Evolutionary conservation across 176 grass and related monocot species (phyloP).

Genomic region (Bothriochloa decipiens): DNA sequence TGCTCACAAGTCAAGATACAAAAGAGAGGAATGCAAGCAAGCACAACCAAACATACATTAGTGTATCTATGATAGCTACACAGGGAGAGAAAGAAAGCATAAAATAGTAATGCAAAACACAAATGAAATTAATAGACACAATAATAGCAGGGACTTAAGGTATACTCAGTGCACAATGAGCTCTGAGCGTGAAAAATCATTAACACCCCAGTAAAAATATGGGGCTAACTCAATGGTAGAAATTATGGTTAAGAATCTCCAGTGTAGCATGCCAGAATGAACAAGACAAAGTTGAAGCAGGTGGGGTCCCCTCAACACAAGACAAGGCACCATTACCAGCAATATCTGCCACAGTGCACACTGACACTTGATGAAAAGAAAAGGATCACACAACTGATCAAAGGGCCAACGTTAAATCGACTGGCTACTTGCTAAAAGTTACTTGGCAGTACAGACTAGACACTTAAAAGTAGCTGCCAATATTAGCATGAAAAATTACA

Average conservation of each 20-base stretch:
- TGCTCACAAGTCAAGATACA: constrained; percentile 52
- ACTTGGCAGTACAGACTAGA: constrained; percentile 10
- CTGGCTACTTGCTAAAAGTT: constrained; percentile 30
- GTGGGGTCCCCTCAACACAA: constrained; percentile 46
- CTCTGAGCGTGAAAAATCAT: neutral
- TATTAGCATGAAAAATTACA: constrained; percentile 21
- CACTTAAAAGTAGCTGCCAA: constrained; percentile 39
- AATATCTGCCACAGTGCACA: constrained; percentile 40
- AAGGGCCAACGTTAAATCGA: constrained; percentile 30
- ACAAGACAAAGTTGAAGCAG: constrained; percentile 43
- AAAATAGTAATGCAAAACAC: constrained; percentile 30
- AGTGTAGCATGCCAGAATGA: constrained; percentile 49
- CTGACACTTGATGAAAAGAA: constrained; percentile 41
- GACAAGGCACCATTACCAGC: constrained; percentile 43
- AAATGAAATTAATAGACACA: constrained; percentile 18
- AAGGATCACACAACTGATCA: constrained; percentile 42
- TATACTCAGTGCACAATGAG: neutral
- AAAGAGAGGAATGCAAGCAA: constrained; percentile 32
- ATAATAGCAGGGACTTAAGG: neutral
- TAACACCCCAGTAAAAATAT: constrained; percentile 21
- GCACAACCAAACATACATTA: constrained; percentile 13
- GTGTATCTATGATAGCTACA: constrained; percentile 27
- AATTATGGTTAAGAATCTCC: constrained; percentile 40
- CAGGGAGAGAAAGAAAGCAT: neutral
- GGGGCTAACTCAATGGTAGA: constrained; percentile 8